These are phyloP conservation scores for Nicotiana benthamiana DNA, from an alignment of 257 asterid species.

Conservation along the genomic window DNA sequence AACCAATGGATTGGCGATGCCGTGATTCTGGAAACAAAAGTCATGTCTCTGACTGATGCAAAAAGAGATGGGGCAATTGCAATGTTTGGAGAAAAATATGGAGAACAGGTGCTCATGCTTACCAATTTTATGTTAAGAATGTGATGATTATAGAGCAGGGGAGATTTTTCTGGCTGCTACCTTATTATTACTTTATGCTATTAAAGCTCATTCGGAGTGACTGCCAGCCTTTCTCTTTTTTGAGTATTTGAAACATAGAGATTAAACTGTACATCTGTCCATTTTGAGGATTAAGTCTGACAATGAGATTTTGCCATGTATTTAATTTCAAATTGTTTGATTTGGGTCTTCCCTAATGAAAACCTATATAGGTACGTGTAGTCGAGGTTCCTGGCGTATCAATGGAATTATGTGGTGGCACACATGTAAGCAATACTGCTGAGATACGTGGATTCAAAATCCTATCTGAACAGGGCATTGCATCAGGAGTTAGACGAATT, in stretches of 20 bases:
- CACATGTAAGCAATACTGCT: slow-evolving; percentile 68
- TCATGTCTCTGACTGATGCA: slow-evolving; percentile 75
- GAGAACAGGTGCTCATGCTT: slow-evolving; percentile 54
- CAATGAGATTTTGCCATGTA: background rate
- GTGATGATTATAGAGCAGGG: background rate
- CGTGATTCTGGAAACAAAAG: slow-evolving; percentile 59
- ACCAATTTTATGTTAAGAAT: background rate
- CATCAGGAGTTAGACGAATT: slow-evolving; percentile 83
- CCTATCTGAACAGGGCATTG: slow-evolving; percentile 80
- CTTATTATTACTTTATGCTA: background rate
- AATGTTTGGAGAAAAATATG: slow-evolving; percentile 97
- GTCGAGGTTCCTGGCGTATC: slow-evolving; percentile 97
- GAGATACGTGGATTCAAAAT: slow-evolving; percentile 88
- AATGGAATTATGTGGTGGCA: slow-evolving; percentile 95
- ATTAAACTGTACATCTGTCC: background rate
- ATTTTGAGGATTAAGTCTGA: background rate
- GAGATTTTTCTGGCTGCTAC: background rate
- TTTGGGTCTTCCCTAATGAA: background rate
- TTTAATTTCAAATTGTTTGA: background rate
- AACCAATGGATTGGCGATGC: slow-evolving; percentile 87
- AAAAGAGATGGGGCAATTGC: slow-evolving; percentile 92
- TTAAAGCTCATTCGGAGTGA: background rate
- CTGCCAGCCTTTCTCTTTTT: background rate
- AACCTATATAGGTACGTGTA: slow-evolving; percentile 64
- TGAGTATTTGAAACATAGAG: background rate